Base-by-base conservation (phyloP, 768 basidiomycete genomes). In the Antrodiella citrinella region DNA sequence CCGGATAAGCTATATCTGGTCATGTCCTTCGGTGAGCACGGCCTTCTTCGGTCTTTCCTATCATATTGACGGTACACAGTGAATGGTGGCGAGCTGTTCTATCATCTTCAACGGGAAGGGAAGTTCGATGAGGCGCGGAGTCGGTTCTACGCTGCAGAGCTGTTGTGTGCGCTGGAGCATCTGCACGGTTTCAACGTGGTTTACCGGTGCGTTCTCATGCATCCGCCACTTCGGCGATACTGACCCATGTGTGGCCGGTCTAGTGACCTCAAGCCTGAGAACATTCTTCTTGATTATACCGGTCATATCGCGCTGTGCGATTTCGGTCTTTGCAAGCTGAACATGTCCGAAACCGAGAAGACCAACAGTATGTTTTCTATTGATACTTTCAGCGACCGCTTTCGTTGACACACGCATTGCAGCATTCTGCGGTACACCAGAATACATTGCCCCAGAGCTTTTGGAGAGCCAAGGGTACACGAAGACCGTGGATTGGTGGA, bases 401-500 rank as follows among this genome's bases (percentile, higher is more conserved):
- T n/a, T n/a, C n/a, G 23, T 43, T 13, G 21, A 50, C 49, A 52
- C 54, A 13, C 30, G n/a, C 50, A 25, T 50, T 44, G 38, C 56
- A 90, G 87, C 93, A 5, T 99, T 99, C 76, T 99, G 95, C 62
- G 95, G 95, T 4, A 99, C 95, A 4, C 95, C 95, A 1, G 95
- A 99, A 66, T 98, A 98, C 68, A 98, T 98, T 60, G 93, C 94
- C 5, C 95, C 95, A 0, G 95, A 99, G 65, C 79, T 99, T 30
- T 79, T 99, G 54, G 91, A 94, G 64, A 96, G 89, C 54, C 88
- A 91, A 61, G 95, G 96, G 1, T 97, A 99, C 69, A 95, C 92
- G 3, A 94, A 94, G 62, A 96, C 95, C 0, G 96, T 99, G 13
- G 95, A 99, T 62, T 99, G 95, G 95, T 94, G 91, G 95, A 98